Conservation (phyloP, 2,329 filamentous ascomycete genomes). For the Fusarium paranaense region DNA sequence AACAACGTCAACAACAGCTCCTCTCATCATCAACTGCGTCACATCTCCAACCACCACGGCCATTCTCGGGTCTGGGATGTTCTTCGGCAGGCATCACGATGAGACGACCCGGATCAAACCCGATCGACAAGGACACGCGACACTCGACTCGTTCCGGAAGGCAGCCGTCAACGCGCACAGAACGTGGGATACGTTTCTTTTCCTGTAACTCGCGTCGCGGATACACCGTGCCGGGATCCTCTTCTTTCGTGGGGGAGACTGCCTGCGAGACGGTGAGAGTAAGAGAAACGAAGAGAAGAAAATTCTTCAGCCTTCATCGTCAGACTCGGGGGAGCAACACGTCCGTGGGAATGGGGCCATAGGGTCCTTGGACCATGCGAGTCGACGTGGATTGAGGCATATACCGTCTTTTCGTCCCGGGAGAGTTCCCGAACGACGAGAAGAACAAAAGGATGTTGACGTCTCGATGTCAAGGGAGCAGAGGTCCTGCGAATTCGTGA, state of each 20-base stretch:
- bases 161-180: slow-evolving; percentile 7
- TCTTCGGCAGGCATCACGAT: slow-evolving; percentile 10
- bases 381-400: slow-evolving; percentile 28
- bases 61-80: slow-evolving; percentile 11
- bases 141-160: slow-evolving; percentile 5
- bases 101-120: slow-evolving; percentile 1
- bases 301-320: slow-evolving; percentile 22
- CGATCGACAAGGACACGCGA: slow-evolving; percentile 15
- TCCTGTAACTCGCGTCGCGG: slow-evolving; percentile 4
- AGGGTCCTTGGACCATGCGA: slow-evolving; percentile 13
- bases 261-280: slow-evolving; percentile 1
- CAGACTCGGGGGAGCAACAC: slow-evolving; percentile 12
- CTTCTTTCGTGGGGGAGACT: slow-evolving; percentile 25
- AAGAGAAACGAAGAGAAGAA: background rate
- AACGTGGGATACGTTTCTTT: slow-evolving; percentile 22
- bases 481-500: background rate
- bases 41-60: slow-evolving; percentile 23
- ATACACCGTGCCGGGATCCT: slow-evolving; percentile 20
- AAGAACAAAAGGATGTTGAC: slow-evolving; percentile 9
- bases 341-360: slow-evolving; percentile 34
- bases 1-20: background rate
- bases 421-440: background rate
- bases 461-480: background rate
- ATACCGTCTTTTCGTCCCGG: slow-evolving; percentile 12
- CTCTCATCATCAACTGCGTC: slow-evolving; percentile 4